These are phyloP conservation scores for Picochlorum sp. DNA, from an alignment of 139 green algal genomes.

Conservation along the genomic window DNA sequence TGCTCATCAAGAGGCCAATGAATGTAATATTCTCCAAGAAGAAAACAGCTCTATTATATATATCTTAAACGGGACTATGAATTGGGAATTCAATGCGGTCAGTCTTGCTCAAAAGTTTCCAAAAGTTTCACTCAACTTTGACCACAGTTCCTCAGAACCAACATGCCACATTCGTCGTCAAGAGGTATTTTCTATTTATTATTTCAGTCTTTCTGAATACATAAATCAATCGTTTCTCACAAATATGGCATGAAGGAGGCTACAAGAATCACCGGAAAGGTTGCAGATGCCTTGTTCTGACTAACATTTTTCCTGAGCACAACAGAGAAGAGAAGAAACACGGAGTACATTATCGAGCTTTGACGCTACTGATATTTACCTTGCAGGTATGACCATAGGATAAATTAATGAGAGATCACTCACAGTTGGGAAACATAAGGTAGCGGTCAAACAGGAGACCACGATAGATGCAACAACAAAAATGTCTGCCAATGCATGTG, in stretches of 20 bases:
- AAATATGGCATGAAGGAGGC: neutral
- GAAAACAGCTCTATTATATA: conserved; percentile 3
- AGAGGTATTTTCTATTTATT: conserved; percentile 7
- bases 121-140: neutral
- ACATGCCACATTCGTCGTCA: conserved; percentile 1
- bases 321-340: conserved; percentile 1
- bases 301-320: neutral
- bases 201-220: neutral
- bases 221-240: neutral
- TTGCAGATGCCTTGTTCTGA: conserved; percentile 3
- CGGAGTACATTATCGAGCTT: neutral
- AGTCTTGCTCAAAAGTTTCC: conserved; percentile 6
- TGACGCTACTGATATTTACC: neutral
- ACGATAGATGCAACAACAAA: too few relatives aligned
- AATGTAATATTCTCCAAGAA: neutral
- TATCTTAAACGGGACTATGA: neutral
- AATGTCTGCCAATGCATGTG: too few relatives aligned
- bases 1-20: neutral
- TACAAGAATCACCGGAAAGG: neutral
- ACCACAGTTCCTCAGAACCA: neutral
- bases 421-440: too few relatives aligned
- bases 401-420: neutral
- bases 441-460: too few relatives aligned
- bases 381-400: neutral
- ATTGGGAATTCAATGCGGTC: neutral